A percentile compares a stretch with the other conserved stretches of the same genome.
phyloP scores from a whole-genome alignment of 495 filamentous ascomycete species.

The Antarctomyces pellizariae region DNA sequence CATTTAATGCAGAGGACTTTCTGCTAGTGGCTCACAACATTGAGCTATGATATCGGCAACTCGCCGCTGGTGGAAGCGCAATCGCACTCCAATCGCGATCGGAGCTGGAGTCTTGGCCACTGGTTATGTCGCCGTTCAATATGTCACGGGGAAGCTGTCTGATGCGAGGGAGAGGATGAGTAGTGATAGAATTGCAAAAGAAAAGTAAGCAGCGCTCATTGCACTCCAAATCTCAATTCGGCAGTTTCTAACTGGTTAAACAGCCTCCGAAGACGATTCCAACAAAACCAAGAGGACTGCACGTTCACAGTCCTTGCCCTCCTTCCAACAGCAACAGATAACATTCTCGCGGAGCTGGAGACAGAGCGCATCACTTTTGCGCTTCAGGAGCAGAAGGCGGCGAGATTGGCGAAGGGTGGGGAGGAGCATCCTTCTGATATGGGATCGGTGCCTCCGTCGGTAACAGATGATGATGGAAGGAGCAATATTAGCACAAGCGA shows the following conservation, averaged over 20 bases:
- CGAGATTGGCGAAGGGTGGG: constrained; percentile 36
- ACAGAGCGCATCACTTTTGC: constrained; percentile 79
- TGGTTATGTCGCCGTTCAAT: constrained; percentile 81
- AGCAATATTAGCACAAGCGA: constrained; percentile 61
- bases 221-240: constrained; percentile 4
- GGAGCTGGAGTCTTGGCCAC: constrained; percentile 68
- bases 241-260: background rate
- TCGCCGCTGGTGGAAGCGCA: constrained; percentile 73
- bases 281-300: constrained; percentile 97
- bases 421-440: constrained; percentile 32
- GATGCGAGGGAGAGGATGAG: constrained; percentile 89
- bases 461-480: constrained; percentile 61
- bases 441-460: constrained; percentile 47
- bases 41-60: constrained; percentile 54
- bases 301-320: constrained; percentile 95
- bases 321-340: constrained; percentile 69
- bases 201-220: constrained; percentile 46
- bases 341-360: constrained; percentile 68
- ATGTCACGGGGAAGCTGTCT: constrained; percentile 70
- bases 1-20: too few relatives aligned
- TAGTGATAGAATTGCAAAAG: constrained; percentile 78
- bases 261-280: constrained; percentile 82
- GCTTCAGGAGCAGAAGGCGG: constrained; percentile 80
- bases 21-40: too few relatives aligned
- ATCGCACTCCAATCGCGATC: constrained; percentile 72